Base-by-base conservation (phyloP, 345 rosid genomes). In the thale cress (Arabidopsis thaliana) region DNA sequence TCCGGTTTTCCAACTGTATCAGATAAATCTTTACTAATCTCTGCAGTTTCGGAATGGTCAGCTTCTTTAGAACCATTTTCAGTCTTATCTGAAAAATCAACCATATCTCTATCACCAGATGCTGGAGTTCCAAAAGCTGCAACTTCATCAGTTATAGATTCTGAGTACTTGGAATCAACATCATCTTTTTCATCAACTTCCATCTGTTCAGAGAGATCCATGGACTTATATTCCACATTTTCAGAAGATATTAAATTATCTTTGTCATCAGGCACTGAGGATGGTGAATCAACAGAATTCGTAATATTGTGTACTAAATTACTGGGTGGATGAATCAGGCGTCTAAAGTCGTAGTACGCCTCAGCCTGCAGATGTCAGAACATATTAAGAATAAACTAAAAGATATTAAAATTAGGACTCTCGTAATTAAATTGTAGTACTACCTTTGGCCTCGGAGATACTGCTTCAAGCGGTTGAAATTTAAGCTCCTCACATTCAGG, bases 371-470 rank as follows among this genome's bases (percentile, higher is more conserved):
- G 22, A 79, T 40, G 44, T 7, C 30, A 73, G 45, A 67, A 62
- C 69, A 60, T 24, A 68, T 67, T 38, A 68, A 68, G 58, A 52
- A 61, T 44, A 60, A 67, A 60, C 41, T 30, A 22, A 60, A 16
- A 53, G 67, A 55, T 38, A 55, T 62, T n/a, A 59, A 65, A 12
- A 50, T 36, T 16, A 48, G 56, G 40, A 73, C 28, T 62, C 34
- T 51, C 37, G 14, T 55, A 44, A 61, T 41, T 20, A 53, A 52
- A 40, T 28, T 68, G 46, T 65, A 44, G 25, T 62, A 68, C 6
- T 68, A 79, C 82, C 82, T 79, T 79, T 56, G 82, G 82, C 55
- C 74, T 73, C 28, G 75, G 75, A 69, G 82, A 44, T 42, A 72
- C 81, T 61, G 82, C 82, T 61, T 79, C 79, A 6, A 79, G 57